Evolutionary conservation across 1,139 yeast species (phyloP), one percentile per base, ranked within the genome.

Genomic region (Geotrichum cucujoidarum): DNA sequence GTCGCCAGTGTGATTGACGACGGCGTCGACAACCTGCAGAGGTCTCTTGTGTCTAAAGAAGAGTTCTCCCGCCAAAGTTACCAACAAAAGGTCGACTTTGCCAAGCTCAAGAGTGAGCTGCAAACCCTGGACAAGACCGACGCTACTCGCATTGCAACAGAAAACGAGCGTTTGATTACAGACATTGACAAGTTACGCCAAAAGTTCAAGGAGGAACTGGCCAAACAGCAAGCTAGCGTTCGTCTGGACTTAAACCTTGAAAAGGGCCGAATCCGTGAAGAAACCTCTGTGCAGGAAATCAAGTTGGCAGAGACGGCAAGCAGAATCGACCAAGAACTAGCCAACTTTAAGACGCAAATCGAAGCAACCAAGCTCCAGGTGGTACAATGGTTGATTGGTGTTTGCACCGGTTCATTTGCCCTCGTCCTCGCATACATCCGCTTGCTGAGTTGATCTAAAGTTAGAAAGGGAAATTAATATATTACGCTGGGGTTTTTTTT

Each of bases 321-420:
- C 3, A 74, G 96, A 57, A 90, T 92, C 52, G 97, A 92, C 63
- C 95, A 92, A 66, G 98, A 92, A 61, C 84, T 92, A 33, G 85
- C 94, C 42, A 90, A 92, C 63, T 87, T 92, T 78, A 90, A 86
- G 65, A 86, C 90, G 75, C 96, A 90, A 66, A 89, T 92, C 55
- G 95, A 90, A 61, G 81, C 87, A 38, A 95, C 92, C 32, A 90
- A 92, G 69, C 87, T 96, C 1, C 97, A 92, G 65, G 97, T 92
- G 44, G 80, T 88, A 81, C 98, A 92, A 67, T 92, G 97, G 97
- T 76, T 92, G 57, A 88, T 92, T 60, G 97, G 97, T 74, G 97
- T 92, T 21, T 86, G 95, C 61, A 89, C 97, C 1, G 98, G 97
- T 84, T 86, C 97, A 1, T 87, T 90, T 70, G 97, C 97, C 14